Percentiles rank a stretch among this genome's conserved stretches.
phyloP scores from a whole-genome alignment of 345 rosid species.

The Balakata baccata region DNA sequence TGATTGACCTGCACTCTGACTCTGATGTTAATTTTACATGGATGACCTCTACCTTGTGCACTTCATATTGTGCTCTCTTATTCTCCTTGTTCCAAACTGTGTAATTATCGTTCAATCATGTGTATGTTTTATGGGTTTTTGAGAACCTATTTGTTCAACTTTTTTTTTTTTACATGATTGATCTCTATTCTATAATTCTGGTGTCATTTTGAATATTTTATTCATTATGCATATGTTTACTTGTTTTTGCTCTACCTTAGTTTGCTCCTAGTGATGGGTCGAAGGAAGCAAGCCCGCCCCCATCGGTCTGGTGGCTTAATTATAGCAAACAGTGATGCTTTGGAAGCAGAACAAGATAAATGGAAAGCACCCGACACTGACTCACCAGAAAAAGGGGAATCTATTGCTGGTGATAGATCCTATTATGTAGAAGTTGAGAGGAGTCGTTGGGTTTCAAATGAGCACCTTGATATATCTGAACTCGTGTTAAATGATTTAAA shows the following conservation, averaged over 20 bases:
- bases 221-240: conserved; percentile 5
- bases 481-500: conserved; percentile 55
- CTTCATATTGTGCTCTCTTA: too few species aligned
- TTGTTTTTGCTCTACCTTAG: conserved; percentile 2
- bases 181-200: background rate
- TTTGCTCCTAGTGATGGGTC: conserved; percentile 58
- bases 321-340: conserved; percentile 27
- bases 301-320: conserved; percentile 57
- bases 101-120: too few species aligned
- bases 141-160: too few species aligned
- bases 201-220: background rate
- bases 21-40: background rate
- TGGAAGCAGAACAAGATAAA: conserved; percentile 28
- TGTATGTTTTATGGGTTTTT: too few species aligned
- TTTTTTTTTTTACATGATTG: background rate
- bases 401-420: conserved; percentile 38
- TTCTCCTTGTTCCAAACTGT: too few species aligned
- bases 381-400: conserved; percentile 20
- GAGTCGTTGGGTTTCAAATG: conserved; percentile 42
- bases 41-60: too few species aligned
- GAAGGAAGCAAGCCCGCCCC: conserved; percentile 80
- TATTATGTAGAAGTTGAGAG: conserved; percentile 52
- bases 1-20: background rate
- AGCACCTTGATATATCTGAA: conserved; percentile 79
- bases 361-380: conserved; percentile 18